Base-by-base conservation (phyloP, 805 yeast genomes). In the Tetrapisispora iriomotensis region DNA sequence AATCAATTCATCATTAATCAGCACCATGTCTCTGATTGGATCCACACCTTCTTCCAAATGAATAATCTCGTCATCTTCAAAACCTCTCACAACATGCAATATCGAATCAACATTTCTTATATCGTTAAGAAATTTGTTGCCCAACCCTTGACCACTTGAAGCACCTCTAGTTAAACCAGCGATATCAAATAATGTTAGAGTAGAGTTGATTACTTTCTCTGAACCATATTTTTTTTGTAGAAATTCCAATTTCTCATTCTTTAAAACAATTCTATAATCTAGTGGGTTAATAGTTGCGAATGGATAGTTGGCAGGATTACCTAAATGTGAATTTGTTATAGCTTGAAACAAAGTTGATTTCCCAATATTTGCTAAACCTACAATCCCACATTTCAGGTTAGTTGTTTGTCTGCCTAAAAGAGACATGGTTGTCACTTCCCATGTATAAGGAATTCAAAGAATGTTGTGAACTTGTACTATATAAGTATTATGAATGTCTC, bases 301-400 rank as follows among this genome's bases (percentile, higher is more conserved):
- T 20, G 98, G 98, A 63, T 88, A 90, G 65, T 90, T 90, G 43
- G 97, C 98, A 41, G 98, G 97, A 68, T 74, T 87, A 46, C 98
- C 97, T 50, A 92, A 69, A 35, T 88, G 86, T 51, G 88, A 85
- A 66, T 80, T 78, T 41, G 97, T 90, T 58, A 92, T 82, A 41
- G 96, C 95, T 66, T 92, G 97, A 77, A 90, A 90, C 64, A 90
- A 87, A 7, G 97, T 90, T 12, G 96, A 86, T 65, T 92, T 92
- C 55, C 98, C 98, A 48, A 90, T 94, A 56, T 79, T 71, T 56
- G 96, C 96, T 45, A 90, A 73, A 44, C 98, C 98, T 43, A 90
- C 98, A 48, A 90, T 87, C 56, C 98, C 98, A 47, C 82, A 68
- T 68, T 75, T 75, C 56, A 77, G 63, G 61, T 75, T 76, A 56